Evolutionary conservation across 2,329 filamentous ascomycete genomes (phyloP).

Genomic region (Apiospora hydei): DNA sequence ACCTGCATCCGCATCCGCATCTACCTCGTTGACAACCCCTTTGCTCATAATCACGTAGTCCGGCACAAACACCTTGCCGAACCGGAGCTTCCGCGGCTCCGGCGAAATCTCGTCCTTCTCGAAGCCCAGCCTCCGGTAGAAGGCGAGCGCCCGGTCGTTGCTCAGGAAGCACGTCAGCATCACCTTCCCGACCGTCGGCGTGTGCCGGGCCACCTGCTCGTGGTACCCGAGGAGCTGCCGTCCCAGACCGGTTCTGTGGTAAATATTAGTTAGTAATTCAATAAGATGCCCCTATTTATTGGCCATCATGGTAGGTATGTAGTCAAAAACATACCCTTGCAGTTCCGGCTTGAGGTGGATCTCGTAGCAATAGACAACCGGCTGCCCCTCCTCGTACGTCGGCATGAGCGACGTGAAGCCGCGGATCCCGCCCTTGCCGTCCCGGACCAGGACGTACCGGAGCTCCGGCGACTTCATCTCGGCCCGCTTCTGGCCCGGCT

Average conservation of each 20-base stretch:
- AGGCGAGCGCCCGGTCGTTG: conserved; percentile 63
- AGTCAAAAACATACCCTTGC: conserved; percentile 53
- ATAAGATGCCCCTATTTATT: too few species aligned
- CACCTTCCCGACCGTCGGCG: conserved; percentile 65
- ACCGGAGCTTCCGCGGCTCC: conserved; percentile 57
- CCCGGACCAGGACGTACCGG: conserved; percentile 69
- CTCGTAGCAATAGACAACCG: conserved; percentile 81
- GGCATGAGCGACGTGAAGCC: conserved; percentile 75
- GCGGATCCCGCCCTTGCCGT: conserved; percentile 43
- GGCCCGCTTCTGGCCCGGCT: conserved; percentile 62
- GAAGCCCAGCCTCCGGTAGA: conserved; percentile 70
- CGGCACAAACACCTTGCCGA: conserved; percentile 59
- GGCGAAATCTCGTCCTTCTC: conserved; percentile 63
- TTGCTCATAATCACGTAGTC: conserved; percentile 70
- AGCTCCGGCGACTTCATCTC: conserved; percentile 76
- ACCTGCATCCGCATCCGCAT: neutral
- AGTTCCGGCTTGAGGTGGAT: conserved; percentile 69
- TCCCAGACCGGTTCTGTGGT: conserved; percentile 67
- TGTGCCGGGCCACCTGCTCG: conserved; percentile 58
- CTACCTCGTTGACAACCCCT: conserved; percentile 34
- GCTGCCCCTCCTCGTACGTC: conserved; percentile 69
- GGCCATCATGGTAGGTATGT: neutral
- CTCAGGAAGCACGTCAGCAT: conserved; percentile 78
- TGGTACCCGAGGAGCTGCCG: conserved; percentile 64
- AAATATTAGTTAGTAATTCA: too few species aligned